Evolutionary conservation across 495 filamentous ascomycete species (phyloP), one percentile per base, ranked within the genome.

Genomic region (Cercophora scortea): DNA sequence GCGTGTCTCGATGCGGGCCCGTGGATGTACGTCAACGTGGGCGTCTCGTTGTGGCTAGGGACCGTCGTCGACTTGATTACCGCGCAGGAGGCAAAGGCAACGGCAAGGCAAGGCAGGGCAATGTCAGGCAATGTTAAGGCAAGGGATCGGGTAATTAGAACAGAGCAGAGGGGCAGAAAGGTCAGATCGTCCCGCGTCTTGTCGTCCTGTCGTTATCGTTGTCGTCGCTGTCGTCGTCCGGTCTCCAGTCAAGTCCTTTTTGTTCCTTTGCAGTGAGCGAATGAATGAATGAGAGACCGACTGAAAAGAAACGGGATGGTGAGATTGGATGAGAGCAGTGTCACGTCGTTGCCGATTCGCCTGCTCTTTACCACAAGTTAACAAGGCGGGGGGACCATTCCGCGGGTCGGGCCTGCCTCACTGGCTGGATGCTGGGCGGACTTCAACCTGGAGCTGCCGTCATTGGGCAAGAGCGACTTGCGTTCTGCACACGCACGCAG

Each of bases 401-500:
- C 43, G 33, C 35, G 25, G 51, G 17, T 33, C 25, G 35, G 57
- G 45, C 64, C 47, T 61, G 58, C 50, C 47, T 61, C 47, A 53
- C 49, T 49, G 38, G 54, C 52, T 44, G 53, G 9, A 5, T 40
- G 17, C 35, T 25, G 47, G 15, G 13, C 40, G 17, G 49, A 39
- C 25, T 42, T 18, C 32, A 44, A 32, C 25, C 40, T 25, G 47
- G 15, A 17, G 34, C 19, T 34, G 43, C 48, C 52, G 55, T 52
- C 55, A 68, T 65, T 68, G 65, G 64, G 59, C 39, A 50, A 47
- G 50, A 52, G 52, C 42, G 41, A 59, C 53, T 58, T 58, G 59
- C 62, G 51, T 66, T 57, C 63, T 66, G 67, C 67, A 70, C 50
- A 56, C 50, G 67, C 67, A 70, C 50, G 57, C 50, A 61, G 65